Base-by-base conservation (phyloP, 768 basidiomycete species). In the Lactifluus piperatus region DNA sequence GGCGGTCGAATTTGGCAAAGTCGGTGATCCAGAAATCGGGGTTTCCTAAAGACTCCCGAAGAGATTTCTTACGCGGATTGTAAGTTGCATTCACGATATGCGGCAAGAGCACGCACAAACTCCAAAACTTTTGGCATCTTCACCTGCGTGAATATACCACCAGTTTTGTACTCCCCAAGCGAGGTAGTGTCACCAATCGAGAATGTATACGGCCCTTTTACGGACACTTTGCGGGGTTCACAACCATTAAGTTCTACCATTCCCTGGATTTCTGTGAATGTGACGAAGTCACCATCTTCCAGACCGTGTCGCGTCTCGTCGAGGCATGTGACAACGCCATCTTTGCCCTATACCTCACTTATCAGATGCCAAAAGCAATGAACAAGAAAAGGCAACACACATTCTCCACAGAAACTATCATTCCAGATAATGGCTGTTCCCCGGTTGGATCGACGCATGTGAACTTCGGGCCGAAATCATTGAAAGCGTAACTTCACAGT, bases 181-280 rank as follows among this genome's bases (percentile, higher is more conserved):
- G 79, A 79, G 30, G 85, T 81, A 2, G 94, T 97, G 70, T 97
- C 91, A 3, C 97, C 95, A 57, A 99, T 95, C 30, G 87, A 77
- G 73, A 99, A 99, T 0, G 97, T 97, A 70, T 98, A 99, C 0
- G 97, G 97, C 2, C 95, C 97, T 68, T 95, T 98, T 62, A 95
- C 92, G 16, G 87, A 77, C 37, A 99, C 75, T 72, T 94, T 98
- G 53, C 93, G 80, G 18, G 97, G 92, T 69, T 94, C 89, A 68
- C 91, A 91, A 4, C 78, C 88, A 66, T 98, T 97, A 32, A 97
- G 73, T 68, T 91, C 90, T 26, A 80, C 77, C 92, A 97, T 95
- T 36, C 97, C 97, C 72, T 94, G 87, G 26, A 99, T 84, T 74
- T 99, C 97, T 18, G 83, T 81, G 75, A 99, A 98, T 5, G 97